Percentiles rank a stretch among this genome's conserved stretches.
These are phyloP conservation scores for Daldinia loculata DNA, from an alignment of 495 filamentous ascomycete genomes.

Conservation along the genomic window DNA sequence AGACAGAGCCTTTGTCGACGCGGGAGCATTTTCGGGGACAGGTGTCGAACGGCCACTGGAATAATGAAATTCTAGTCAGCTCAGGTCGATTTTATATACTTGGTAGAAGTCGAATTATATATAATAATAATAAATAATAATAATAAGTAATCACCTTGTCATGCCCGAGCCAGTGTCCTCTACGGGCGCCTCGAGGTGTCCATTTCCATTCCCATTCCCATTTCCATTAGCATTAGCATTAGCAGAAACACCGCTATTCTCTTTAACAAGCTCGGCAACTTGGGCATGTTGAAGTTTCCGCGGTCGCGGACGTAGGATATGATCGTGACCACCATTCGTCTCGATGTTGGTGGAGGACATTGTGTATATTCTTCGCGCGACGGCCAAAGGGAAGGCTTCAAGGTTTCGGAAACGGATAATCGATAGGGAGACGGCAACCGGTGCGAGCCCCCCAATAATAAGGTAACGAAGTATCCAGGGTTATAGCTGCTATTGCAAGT, in stretches of 20 bases:
- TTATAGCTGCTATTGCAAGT: not conserved
- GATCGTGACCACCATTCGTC: constrained; percentile 42
- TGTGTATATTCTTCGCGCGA: not conserved
- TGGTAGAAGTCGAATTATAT: not conserved
- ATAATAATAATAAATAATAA: not conserved
- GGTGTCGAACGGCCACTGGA: constrained; percentile 88
- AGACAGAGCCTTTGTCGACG: constrained; percentile 85
- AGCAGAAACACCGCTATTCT: constrained; percentile 44
- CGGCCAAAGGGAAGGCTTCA: not conserved
- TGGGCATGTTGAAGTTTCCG: constrained; percentile 56
- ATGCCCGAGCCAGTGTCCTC: constrained; percentile 47
- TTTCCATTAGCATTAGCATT: constrained; percentile 36
- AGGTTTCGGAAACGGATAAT: constrained; percentile 1
- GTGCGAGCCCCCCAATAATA: not conserved
- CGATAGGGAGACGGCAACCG: constrained; percentile 10
- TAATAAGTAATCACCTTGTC: constrained; percentile 49
- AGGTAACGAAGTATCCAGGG: not conserved
- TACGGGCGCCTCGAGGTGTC: constrained; percentile 42
- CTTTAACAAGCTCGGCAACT: constrained; percentile 48
- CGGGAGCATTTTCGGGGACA: constrained; percentile 87
- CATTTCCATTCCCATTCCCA: constrained; percentile 33
- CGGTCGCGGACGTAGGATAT: constrained; percentile 53
- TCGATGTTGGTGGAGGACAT: constrained; percentile 45
- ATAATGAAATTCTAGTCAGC: constrained; percentile 5
- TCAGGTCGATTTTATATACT: not conserved